Evolutionary conservation across 495 filamentous ascomycete species (phyloP), one percentile per base, ranked within the genome.

Genomic region (Neurospora africana): DNA sequence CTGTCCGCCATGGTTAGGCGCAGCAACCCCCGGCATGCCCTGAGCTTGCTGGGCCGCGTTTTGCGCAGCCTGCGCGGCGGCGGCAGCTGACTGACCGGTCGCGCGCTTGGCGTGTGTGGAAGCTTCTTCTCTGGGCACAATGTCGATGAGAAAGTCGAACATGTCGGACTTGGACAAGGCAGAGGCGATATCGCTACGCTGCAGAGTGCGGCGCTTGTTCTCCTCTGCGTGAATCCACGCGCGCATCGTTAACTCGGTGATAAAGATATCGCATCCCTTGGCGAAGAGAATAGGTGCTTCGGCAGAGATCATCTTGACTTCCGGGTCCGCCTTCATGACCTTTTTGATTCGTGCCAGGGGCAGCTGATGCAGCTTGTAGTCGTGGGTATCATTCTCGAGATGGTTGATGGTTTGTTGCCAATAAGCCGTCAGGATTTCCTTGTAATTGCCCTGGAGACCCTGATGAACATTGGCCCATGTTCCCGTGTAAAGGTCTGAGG

Each of bases 181-280:
- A 35, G 92, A 93, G 69, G 95, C 95, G 80, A 99, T 99, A 78
- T 99, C 95, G 67, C 93, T 96, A 61, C 95, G 89, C 81, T 99
- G 95, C 40, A 99, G 86, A 2, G 95, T 99, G 15, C 95, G 90
- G 17, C 95, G 87, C 84, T 99, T 99, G 85, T 99, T 99, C 81
- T 99, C 95, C 79, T 99, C 95, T 5, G 95, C 95, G 76, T 98
- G 95, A 35, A 99, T 98, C 95, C 95, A 99, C n/a, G 95, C 95
- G 68, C 95, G 93, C 95, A 99, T 99, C 1, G 95, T 98, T 65
- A 99, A 86, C 81, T 99, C 95, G 4, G 95, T 99, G 78, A 99
- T 99, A 83, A 99, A 99, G 77, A 99, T 98, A 80, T 99, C 95
- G 82, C 95, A 99, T 47, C 96, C 95, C 84, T 99, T 99, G 68